A percentile compares a stretch with the other conserved stretches of the same genome.
phyloP scores from a whole-genome alignment of 495 filamentous ascomycete species.

The Aspergillus bridgeri region DNA sequence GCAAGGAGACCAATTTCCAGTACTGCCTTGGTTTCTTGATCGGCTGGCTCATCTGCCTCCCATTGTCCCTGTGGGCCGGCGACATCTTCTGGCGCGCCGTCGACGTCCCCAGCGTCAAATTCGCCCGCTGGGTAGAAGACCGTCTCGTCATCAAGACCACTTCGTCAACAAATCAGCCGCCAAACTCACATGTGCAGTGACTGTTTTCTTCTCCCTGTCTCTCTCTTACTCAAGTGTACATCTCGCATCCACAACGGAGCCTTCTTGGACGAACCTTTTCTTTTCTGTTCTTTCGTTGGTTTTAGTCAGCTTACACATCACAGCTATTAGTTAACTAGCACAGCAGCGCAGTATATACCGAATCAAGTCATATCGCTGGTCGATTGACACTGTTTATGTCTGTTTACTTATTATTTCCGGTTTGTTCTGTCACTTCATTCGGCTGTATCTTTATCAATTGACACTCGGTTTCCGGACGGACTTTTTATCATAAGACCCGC shows the following conservation, averaged over 20 bases:
- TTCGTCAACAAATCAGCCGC: conserved; percentile 6
- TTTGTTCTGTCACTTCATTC: not conserved
- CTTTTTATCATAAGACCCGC: no score
- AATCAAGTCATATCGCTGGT: not conserved
- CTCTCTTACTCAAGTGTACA: not conserved
- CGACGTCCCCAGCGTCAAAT: conserved; percentile 54
- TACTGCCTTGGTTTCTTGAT: conserved; percentile 51
- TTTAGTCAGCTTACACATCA: not conserved
- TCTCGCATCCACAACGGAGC: not conserved
- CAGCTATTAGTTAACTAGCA: no score
- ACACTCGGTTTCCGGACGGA: not conserved
- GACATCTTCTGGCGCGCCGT: conserved; percentile 59
- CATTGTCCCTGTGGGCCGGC: conserved; percentile 53
- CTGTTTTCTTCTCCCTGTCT: not conserved
- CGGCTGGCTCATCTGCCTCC: conserved; percentile 47
- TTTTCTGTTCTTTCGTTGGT: not conserved
- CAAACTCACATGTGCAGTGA: conserved; percentile 1
- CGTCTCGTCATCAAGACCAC: conserved; percentile 27
- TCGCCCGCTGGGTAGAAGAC: conserved; percentile 53
- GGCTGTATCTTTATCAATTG: not conserved
- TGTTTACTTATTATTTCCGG: not conserved
- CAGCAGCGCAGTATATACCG: not conserved
- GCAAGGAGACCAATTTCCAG: conserved; percentile 49
- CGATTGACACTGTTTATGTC: not conserved
- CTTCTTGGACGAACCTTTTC: not conserved